phyloP scores from a whole-genome alignment of 202 grass and related monocot genomes.

The Musa balbisiana region DNA sequence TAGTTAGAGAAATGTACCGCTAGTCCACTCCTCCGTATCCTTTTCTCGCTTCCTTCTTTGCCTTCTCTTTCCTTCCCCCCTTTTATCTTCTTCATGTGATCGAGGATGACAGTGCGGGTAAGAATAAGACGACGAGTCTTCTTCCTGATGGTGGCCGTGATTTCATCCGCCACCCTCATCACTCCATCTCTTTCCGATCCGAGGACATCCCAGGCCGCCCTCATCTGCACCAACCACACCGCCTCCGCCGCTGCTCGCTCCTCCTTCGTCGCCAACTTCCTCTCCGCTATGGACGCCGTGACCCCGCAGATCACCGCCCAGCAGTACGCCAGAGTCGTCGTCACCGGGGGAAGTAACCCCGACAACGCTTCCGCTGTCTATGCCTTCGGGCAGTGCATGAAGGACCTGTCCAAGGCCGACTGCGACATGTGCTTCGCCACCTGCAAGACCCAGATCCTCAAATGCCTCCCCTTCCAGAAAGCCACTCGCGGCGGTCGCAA shows the following conservation, averaged over 20 bases:
- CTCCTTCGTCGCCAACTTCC: slow-evolving; percentile 7
- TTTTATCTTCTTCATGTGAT: too few species aligned
- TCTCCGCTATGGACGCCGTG: slow-evolving; percentile 5
- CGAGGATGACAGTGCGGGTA: not conserved
- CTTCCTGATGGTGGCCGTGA: not conserved
- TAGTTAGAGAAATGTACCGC: too few species aligned
- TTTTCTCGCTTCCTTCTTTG: too few species aligned
- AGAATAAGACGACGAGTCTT: not conserved
- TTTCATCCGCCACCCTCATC: not conserved
- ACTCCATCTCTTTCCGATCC: slow-evolving; percentile 1
- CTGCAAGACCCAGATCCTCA: slow-evolving; percentile 17
- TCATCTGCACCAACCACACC: slow-evolving; percentile 8
- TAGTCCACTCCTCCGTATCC: too few species aligned
- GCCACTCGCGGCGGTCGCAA: slow-evolving; percentile 5
- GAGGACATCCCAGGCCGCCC: not conserved
- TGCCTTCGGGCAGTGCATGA: slow-evolving; percentile 7
- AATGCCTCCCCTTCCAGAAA: slow-evolving; percentile 11
- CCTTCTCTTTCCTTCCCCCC: too few species aligned
- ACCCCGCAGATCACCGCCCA: slow-evolving; percentile 6
- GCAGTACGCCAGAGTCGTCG: slow-evolving; percentile 11
- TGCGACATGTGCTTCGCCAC: slow-evolving; percentile 15
- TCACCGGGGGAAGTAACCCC: not conserved
- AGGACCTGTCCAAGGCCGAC: not conserved
- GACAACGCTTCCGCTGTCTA: slow-evolving; percentile 2
- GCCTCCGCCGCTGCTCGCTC: not conserved